A percentile compares a stretch with the other conserved stretches of the same genome.
Evolutionary conservation across 352 stramenopile genomes (phyloP).

Genomic region (Phytophthora ramorum): DNA sequence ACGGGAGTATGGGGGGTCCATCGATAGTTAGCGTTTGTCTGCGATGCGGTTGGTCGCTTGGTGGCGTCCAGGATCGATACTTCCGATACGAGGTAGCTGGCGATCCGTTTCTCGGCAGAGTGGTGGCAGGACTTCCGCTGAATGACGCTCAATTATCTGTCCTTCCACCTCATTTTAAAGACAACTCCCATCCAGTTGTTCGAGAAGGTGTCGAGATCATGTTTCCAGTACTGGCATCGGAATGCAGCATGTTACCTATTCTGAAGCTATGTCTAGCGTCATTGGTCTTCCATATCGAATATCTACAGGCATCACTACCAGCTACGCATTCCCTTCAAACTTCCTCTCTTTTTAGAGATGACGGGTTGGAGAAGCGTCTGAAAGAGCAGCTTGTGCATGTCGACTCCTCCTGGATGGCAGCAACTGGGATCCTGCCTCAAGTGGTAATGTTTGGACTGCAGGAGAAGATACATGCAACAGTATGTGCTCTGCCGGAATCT

Average conservation of each 20-base stretch:
- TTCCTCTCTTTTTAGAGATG: neutral
- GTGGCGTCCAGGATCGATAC: conserved; percentile 11
- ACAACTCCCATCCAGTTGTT: neutral
- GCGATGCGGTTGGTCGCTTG: conserved; percentile 12
- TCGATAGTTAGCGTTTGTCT: conserved; percentile 19
- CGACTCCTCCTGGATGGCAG: neutral
- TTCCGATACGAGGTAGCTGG: conserved; percentile 10
- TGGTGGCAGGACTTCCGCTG: conserved; percentile 13
- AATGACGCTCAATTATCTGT: conserved; percentile 13
- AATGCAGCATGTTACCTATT: neutral
- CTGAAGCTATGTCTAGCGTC: neutral
- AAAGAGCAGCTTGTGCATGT: neutral
- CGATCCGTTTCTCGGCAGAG: conserved; percentile 14
- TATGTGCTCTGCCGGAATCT: conserved; percentile 3
- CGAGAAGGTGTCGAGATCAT: neutral
- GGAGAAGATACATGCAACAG: neutral
- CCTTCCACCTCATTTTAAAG: conserved; percentile 18
- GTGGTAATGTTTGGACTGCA: conserved; percentile 7
- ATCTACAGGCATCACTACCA: neutral
- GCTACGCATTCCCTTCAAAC: neutral
- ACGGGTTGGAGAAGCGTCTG: neutral
- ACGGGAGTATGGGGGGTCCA: conserved; percentile 7
- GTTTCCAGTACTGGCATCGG: conserved; percentile 4
- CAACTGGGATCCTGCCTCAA: neutral
- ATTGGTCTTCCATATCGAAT: neutral